These are phyloP conservation scores for Oryza nivara DNA, from an alignment of 176 grass and related monocot genomes.

Conservation along the genomic window DNA sequence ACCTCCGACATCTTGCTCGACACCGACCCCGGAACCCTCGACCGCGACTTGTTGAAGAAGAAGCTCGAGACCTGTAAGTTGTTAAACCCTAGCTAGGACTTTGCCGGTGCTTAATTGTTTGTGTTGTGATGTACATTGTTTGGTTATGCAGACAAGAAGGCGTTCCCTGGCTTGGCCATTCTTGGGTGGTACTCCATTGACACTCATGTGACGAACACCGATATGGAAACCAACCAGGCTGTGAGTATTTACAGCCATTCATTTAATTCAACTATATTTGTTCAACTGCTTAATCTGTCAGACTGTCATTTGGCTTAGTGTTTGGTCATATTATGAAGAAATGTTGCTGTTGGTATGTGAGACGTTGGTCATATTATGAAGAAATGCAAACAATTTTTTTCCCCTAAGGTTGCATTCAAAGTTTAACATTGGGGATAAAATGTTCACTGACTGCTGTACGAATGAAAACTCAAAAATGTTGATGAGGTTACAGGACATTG, in stretches of 20 bases:
- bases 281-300: slow-evolving; percentile 13
- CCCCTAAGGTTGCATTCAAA: too few species aligned
- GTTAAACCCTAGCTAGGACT: neutral
- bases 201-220: slow-evolving; percentile 77
- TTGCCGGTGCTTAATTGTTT: slow-evolving; percentile 30
- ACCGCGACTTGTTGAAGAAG: slow-evolving; percentile 91
- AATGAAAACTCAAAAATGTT: too few species aligned
- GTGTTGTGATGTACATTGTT: slow-evolving; percentile 19
- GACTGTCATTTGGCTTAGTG: neutral
- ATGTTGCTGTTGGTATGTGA: neutral
- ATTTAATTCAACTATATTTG: neutral
- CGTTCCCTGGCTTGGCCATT: slow-evolving; percentile 83
- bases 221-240: slow-evolving; percentile 82
- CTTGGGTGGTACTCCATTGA: slow-evolving; percentile 96
- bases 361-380: neutral
- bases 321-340: slow-evolving; percentile 1
- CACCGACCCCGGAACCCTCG: slow-evolving; percentile 70
- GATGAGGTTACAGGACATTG: too few species aligned
- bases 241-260: slow-evolving; percentile 47
- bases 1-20: slow-evolving; percentile 93
- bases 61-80: slow-evolving; percentile 93
- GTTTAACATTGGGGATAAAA: too few species aligned
- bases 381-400: too few species aligned
- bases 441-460: too few species aligned
- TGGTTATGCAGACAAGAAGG: slow-evolving; percentile 88